Evolutionary conservation across 306 rosid genomes (phyloP).

Genomic region (Ammopiptanthus mongolicus): DNA sequence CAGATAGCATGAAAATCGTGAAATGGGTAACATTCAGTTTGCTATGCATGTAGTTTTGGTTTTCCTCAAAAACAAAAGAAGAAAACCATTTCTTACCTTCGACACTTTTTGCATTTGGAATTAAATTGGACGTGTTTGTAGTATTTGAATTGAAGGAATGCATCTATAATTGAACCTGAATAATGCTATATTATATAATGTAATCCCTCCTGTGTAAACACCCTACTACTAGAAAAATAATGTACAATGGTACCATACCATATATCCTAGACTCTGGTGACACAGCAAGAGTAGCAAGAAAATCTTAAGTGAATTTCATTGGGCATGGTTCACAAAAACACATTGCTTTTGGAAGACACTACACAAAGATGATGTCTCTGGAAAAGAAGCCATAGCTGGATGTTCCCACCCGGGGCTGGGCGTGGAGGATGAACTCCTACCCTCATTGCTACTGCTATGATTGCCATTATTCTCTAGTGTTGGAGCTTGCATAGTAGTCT

Average conservation of each 20-base stretch:
- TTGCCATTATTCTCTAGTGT: neutral
- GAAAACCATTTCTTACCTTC: neutral
- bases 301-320: constrained; percentile 17
- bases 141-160: neutral
- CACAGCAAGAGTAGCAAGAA: neutral
- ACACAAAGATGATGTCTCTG: constrained; percentile 45
- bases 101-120: neutral
- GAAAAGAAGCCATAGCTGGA: constrained; percentile 42
- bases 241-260: neutral
- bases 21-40: neutral
- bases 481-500: neutral
- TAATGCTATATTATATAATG: neutral
- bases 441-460: neutral
- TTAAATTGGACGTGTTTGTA: neutral
- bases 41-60: neutral
- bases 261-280: neutral
- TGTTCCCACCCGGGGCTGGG: constrained; percentile 48
- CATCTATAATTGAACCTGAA: neutral
- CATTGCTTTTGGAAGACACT: constrained; percentile 57
- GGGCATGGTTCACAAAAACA: constrained; percentile 34
- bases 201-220: neutral
- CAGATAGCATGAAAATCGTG: neutral
- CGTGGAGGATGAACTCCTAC: neutral
- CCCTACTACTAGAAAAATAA: neutral
- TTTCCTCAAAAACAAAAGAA: neutral